phyloP scores from a whole-genome alignment of 2,329 filamentous ascomycete genomes.

The Neodidymelliopsis sp. region DNA sequence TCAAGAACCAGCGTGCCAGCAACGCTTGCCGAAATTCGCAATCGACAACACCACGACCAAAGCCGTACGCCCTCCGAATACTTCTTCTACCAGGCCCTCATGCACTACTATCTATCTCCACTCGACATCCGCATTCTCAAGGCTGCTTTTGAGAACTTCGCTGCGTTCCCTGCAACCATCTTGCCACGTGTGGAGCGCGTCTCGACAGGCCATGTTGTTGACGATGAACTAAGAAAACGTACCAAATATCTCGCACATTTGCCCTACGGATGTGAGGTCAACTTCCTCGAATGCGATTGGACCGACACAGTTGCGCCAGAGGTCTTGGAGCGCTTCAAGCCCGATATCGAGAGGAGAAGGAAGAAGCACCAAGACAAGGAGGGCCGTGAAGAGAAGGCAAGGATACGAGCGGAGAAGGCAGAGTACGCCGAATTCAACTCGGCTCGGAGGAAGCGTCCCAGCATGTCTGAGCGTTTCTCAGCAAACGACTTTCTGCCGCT shows the following conservation, averaged over 20 bases:
- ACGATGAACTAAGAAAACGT: constrained; percentile 82
- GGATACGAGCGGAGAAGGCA: constrained; percentile 79
- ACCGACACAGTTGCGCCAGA: constrained; percentile 82
- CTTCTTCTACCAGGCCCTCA: constrained; percentile 86
- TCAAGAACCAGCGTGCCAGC: constrained; percentile 47
- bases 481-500: constrained; percentile 56
- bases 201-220: constrained; percentile 84
- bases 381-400: constrained; percentile 83
- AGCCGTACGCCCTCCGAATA: constrained; percentile 64
- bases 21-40: constrained; percentile 56
- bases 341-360: constrained; percentile 77
- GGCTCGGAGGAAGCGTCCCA: constrained; percentile 66
- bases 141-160: constrained; percentile 84
- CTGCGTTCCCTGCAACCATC: constrained; percentile 82
- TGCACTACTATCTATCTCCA: constrained; percentile 88
- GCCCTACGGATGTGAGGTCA: constrained; percentile 89
- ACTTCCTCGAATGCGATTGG: constrained; percentile 94
- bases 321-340: constrained; percentile 76
- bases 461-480: constrained; percentile 61
- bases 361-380: constrained; percentile 85
- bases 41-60: constrained; percentile 55
- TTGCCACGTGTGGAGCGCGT: constrained; percentile 88
- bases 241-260: constrained; percentile 88
- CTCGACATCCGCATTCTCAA: constrained; percentile 93
- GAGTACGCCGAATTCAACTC: constrained; percentile 76